Conservation (phyloP, 768 basidiomycete species). For the Pulveroboletus sp. region DNA sequence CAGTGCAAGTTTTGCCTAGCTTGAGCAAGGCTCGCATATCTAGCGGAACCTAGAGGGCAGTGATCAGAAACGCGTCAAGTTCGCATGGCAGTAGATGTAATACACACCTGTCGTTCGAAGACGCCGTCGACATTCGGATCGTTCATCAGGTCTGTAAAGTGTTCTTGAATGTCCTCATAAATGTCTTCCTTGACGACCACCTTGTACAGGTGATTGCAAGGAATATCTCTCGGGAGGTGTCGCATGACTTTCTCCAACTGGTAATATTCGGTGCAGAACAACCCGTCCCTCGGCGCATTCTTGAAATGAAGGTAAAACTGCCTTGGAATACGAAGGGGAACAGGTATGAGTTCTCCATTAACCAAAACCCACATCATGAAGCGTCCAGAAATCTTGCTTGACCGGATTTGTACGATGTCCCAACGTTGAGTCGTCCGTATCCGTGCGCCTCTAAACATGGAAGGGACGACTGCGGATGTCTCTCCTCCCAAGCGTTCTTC, state of each 20-base stretch:
- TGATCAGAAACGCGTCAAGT: neutral
- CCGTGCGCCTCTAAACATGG: constrained; percentile 67
- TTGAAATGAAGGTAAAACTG: constrained; percentile 93
- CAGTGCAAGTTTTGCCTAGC: constrained; percentile 77
- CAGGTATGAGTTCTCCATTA: constrained; percentile 69
- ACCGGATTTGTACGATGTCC: constrained; percentile 91
- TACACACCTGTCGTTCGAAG: constrained; percentile 81
- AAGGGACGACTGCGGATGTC: constrained; percentile 48
- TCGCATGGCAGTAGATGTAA: neutral
- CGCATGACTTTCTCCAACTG: constrained; percentile 66
- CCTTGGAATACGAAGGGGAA: constrained; percentile 81
- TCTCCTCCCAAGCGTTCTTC: constrained; percentile 42
- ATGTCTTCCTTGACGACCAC: constrained; percentile 77
- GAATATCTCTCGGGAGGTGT: constrained; percentile 73
- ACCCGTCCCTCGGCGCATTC: constrained; percentile 52
- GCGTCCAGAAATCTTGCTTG: constrained; percentile 70
- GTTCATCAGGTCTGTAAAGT: constrained; percentile 89
- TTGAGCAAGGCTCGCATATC: constrained; percentile 74
- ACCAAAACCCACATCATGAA: constrained; percentile 87
- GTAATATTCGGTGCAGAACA: constrained; percentile 70
- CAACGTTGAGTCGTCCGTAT: constrained; percentile 65
- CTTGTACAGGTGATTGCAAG: constrained; percentile 77
- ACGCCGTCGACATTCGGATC: constrained; percentile 94
- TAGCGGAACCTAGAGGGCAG: constrained; percentile 62
- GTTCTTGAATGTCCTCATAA: constrained; percentile 80